phyloP scores from a whole-genome alignment of 306 rosid genomes.

The Citrullus mucosospermus region DNA sequence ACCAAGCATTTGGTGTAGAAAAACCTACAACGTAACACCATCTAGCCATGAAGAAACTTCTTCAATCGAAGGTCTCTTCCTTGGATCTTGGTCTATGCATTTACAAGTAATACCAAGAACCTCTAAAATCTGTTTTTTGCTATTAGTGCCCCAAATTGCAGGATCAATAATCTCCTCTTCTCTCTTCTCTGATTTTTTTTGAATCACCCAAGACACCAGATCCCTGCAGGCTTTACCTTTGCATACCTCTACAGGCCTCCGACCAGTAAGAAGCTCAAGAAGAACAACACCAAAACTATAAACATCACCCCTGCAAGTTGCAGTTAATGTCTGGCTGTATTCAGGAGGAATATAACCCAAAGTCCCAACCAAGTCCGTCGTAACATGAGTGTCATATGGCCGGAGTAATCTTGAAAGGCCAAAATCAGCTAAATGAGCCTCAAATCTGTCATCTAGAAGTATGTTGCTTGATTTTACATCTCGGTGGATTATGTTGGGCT shows the following conservation, averaged over 20 bases:
- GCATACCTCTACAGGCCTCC: conserved; percentile 68
- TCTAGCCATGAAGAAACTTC: conserved; percentile 60
- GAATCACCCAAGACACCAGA: conserved; percentile 58
- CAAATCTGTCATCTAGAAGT: conserved; percentile 47
- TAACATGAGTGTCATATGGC: conserved; percentile 69
- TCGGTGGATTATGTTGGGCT: conserved; percentile 63
- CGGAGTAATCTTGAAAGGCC: conserved; percentile 64
- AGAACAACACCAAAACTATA: conserved; percentile 79
- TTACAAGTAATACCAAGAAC: conserved; percentile 53
- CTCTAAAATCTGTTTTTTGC: conserved; percentile 45
- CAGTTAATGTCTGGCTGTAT: conserved; percentile 58
- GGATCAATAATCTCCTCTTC: conserved; percentile 53
- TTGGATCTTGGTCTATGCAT: conserved; percentile 59
- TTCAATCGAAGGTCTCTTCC: conserved; percentile 62
- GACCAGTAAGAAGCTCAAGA: conserved; percentile 59
- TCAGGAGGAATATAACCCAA: conserved; percentile 80
- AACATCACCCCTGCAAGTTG: conserved; percentile 67
- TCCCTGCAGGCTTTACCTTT: conserved; percentile 63
- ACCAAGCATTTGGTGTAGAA: neutral
- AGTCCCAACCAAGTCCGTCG: conserved; percentile 69
- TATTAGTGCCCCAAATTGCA: conserved; percentile 44
- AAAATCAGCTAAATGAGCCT: conserved; percentile 73
- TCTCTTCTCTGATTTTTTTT: conserved; percentile 48
- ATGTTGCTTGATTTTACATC: conserved; percentile 80
- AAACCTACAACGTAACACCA: conserved; percentile 27